Evolutionary conservation across 257 asterid genomes (phyloP).

Genomic region (Solanum lignicaule): DNA sequence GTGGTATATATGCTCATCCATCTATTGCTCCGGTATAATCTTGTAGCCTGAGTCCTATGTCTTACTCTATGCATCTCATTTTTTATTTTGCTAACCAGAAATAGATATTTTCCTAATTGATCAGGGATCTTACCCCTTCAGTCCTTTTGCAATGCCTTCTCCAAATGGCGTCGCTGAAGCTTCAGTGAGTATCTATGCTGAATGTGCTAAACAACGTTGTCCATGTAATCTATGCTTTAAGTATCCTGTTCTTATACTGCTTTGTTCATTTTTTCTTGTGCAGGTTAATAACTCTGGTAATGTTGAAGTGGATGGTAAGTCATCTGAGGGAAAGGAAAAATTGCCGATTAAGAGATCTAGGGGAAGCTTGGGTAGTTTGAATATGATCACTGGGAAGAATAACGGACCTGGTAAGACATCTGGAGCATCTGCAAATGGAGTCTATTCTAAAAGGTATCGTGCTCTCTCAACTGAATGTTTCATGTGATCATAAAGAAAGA

Average conservation of each 20-base stretch:
- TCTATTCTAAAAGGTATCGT: conserved; percentile 58
- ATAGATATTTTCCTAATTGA: background rate
- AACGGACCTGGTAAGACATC: conserved; percentile 53
- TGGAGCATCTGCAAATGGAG: conserved; percentile 67
- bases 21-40: conserved; percentile 74
- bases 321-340: conserved; percentile 74
- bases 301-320: conserved; percentile 63
- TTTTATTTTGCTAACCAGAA: background rate
- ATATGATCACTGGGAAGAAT: conserved; percentile 71
- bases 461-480: background rate
- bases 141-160: conserved; percentile 84
- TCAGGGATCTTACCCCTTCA: conserved; percentile 90
- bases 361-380: conserved; percentile 81
- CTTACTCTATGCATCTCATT: background rate
- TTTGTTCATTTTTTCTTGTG: background rate
- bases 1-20: conserved; percentile 91
- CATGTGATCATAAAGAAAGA: background rate
- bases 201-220: background rate
- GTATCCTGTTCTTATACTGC: background rate
- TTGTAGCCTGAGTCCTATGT: background rate
- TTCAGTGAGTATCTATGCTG: conserved; percentile 42
- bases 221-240: background rate
- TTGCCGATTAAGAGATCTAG: conserved; percentile 89
- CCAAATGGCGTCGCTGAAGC: conserved; percentile 81
- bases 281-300: conserved; percentile 51